Evolutionary conservation across 345 rosid species (phyloP).

Genomic region (Salix koriyanagi): DNA sequence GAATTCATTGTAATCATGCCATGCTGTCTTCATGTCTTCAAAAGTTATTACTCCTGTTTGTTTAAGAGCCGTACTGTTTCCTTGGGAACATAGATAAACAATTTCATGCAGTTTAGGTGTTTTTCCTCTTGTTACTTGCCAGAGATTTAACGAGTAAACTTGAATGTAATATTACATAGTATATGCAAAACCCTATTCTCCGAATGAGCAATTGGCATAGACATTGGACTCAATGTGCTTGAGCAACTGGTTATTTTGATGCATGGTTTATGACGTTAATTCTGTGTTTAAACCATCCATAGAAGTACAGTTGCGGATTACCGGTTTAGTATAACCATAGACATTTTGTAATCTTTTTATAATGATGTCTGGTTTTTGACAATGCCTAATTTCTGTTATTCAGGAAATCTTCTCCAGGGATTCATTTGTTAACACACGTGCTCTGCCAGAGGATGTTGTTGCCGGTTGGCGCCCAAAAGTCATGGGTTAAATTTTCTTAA

Average conservation of each 20-base stretch:
- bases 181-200: neutral
- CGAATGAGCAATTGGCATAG: neutral
- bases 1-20: too few relatives aligned
- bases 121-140: neutral
- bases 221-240: neutral
- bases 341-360: neutral
- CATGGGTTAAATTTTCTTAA: conserved; percentile 36
- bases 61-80: too few relatives aligned
- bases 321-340: too few relatives aligned
- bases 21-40: neutral
- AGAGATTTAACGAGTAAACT: neutral
- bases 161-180: neutral
- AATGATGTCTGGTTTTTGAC: conserved; percentile 6
- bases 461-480: conserved; percentile 95
- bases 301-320: neutral
- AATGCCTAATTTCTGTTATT: neutral
- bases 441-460: conserved; percentile 71
- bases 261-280: neutral
- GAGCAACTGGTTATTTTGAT: neutral
- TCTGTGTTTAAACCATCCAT: neutral
- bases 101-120: neutral
- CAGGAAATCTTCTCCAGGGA: conserved; percentile 78
- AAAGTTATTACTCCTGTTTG: neutral
- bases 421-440: conserved; percentile 64
- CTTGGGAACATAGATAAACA: too few relatives aligned